Evolutionary conservation across 768 basidiomycete genomes (phyloP).

Genomic region (Megacollybia marginata): DNA sequence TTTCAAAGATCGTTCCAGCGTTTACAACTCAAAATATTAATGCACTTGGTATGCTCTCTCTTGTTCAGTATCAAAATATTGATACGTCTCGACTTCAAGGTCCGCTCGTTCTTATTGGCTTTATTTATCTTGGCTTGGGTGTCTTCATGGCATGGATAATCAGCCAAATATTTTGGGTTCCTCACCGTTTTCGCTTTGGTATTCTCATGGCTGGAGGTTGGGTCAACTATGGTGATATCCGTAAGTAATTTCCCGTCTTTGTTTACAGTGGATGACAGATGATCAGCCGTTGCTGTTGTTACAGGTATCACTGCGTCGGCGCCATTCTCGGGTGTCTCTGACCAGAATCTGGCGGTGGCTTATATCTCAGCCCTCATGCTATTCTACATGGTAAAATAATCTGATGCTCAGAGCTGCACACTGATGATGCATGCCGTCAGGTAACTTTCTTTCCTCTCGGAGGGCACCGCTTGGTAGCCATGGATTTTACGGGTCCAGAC

Average conservation of each 20-base stretch:
- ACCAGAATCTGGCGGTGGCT: slow-evolving; percentile 56
- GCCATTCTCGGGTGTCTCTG: slow-evolving; percentile 51
- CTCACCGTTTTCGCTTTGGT: slow-evolving; percentile 68
- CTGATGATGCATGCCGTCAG: slow-evolving; percentile 20
- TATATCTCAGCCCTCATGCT: slow-evolving; percentile 59
- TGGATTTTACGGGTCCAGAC: slow-evolving; percentile 63
- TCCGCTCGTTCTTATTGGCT: slow-evolving; percentile 53
- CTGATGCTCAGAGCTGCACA: background rate
- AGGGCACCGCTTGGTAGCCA: slow-evolving; percentile 42
- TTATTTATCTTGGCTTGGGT: slow-evolving; percentile 54
- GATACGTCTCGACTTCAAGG: slow-evolving; percentile 27
- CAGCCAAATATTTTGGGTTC: slow-evolving; percentile 66
- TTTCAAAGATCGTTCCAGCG: slow-evolving; percentile 65
- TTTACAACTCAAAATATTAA: slow-evolving; percentile 51
- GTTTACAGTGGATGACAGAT: background rate
- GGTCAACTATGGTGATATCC: slow-evolving; percentile 65
- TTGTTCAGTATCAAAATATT: background rate
- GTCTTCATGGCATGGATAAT: slow-evolving; percentile 44
- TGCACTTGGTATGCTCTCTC: slow-evolving; percentile 37
- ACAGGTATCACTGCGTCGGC: slow-evolving; percentile 52
- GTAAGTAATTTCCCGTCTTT: slow-evolving; percentile 28
- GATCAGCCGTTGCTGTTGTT: slow-evolving; percentile 56
- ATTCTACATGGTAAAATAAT: slow-evolving; percentile 43
- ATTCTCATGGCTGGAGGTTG: slow-evolving; percentile 63
- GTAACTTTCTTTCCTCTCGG: slow-evolving; percentile 62